These are phyloP conservation scores for Cladosporium oxysporum DNA, from an alignment of 2,329 filamentous ascomycete species.

Conservation along the genomic window DNA sequence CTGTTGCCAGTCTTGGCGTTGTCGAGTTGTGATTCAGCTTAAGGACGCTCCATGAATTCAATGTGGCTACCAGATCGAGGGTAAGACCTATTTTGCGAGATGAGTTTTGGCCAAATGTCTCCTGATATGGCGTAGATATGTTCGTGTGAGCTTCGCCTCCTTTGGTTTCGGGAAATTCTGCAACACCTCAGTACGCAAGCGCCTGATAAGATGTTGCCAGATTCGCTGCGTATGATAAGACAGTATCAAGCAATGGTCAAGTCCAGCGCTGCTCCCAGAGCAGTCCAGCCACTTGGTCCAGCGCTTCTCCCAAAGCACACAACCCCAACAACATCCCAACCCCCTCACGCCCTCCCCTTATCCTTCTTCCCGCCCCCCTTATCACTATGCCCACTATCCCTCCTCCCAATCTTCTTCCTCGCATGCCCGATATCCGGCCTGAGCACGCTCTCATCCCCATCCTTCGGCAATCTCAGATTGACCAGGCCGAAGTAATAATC, in stretches of 20 bases:
- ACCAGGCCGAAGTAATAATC: constrained; percentile 78
- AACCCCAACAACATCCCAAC: neutral
- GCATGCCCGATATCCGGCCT: constrained; percentile 18
- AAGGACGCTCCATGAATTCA: neutral
- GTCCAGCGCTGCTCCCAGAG: neutral
- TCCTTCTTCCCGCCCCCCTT: constrained; percentile 29
- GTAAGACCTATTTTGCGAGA: neutral
- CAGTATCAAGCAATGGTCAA: neutral
- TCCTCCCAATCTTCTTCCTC: constrained; percentile 35
- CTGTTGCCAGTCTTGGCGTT: constrained; percentile 1
- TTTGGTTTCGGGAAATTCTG: neutral
- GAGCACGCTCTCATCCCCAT: constrained; percentile 41
- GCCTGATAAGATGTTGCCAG: too few species aligned
- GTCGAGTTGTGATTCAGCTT: neutral
- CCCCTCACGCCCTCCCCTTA: constrained; percentile 23
- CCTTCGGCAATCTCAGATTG: constrained; percentile 63
- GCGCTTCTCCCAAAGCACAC: neutral
- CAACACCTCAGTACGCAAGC: neutral
- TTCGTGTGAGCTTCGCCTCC: neutral
- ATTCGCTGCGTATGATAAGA: neutral
- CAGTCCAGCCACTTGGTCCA: too few species aligned
- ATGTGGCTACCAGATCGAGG: neutral
- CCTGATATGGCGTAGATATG: neutral
- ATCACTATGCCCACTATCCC: constrained; percentile 28
- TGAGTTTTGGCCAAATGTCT: neutral